Percentiles rank a stretch among this genome's conserved stretches.
These are phyloP conservation scores for Grammothele lineata DNA, from an alignment of 768 basidiomycete genomes.

Conservation along the genomic window DNA sequence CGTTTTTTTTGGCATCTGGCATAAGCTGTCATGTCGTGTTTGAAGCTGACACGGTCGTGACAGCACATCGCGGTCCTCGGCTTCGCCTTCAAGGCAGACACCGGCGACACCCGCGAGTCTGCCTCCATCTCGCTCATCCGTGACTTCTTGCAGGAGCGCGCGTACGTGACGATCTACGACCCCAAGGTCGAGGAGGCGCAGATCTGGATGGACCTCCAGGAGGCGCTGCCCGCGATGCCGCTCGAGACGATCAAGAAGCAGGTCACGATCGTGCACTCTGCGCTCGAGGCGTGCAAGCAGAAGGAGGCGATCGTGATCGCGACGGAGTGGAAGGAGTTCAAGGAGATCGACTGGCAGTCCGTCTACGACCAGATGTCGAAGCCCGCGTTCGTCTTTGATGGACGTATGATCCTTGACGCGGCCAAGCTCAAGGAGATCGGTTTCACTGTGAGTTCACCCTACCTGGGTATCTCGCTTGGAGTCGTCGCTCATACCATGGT, in stretches of 20 bases:
- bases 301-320: conserved; percentile 94
- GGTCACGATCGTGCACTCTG: conserved; percentile 72
- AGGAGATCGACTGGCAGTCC: conserved; percentile 81
- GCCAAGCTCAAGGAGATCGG: conserved; percentile 80
- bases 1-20: too few relatives aligned
- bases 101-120: conserved; percentile 98
- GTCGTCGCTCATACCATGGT: background rate
- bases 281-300: conserved; percentile 82
- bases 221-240: conserved; percentile 60
- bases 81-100: conserved; percentile 99
- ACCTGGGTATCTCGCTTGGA: too few relatives aligned
- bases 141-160: conserved; percentile 89
- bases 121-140: conserved; percentile 91
- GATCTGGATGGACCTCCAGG: conserved; percentile 79
- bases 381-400: conserved; percentile 98
- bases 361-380: conserved; percentile 91
- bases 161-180: conserved; percentile 85
- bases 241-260: conserved; percentile 79
- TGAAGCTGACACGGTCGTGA: background rate
- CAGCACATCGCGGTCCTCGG: conserved; percentile 93
- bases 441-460: conserved; percentile 61
- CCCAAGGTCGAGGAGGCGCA: conserved; percentile 83
- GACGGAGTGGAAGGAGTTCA: conserved; percentile 98
- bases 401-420: conserved; percentile 81
- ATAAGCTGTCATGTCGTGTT: background rate